Evolutionary conservation across 1,284 basidiomycete genomes (phyloP).

Genomic region (Irpex sp.): DNA sequence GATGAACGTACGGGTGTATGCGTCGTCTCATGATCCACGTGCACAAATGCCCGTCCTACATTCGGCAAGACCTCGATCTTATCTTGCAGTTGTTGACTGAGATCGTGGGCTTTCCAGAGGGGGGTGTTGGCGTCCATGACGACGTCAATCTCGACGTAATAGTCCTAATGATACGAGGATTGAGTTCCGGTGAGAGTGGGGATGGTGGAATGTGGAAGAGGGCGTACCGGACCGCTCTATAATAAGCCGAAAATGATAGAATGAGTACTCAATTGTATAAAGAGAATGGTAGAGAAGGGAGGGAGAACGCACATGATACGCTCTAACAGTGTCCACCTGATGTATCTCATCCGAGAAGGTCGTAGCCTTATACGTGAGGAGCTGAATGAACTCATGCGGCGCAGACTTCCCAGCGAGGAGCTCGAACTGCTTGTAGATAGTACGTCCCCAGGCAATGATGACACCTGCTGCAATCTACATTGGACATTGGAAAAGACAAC

Average conservation of each 20-base stretch:
- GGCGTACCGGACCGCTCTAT: constrained; percentile 61
- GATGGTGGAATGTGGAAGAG: neutral
- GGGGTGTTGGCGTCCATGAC: constrained; percentile 90
- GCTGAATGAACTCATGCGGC: constrained; percentile 83
- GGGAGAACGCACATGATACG: constrained; percentile 66
- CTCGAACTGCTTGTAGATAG: constrained; percentile 78
- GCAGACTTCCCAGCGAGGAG: constrained; percentile 89
- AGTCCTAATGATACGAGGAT: constrained; percentile 45
- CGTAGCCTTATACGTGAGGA: constrained; percentile 89
- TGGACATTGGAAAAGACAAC: neutral
- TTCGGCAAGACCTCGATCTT: constrained; percentile 89
- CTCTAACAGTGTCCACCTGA: constrained; percentile 83
- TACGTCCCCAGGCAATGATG: constrained; percentile 75
- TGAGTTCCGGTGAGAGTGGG: neutral
- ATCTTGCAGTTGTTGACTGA: constrained; percentile 90
- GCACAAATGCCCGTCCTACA: constrained; percentile 89
- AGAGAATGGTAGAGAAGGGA: neutral
- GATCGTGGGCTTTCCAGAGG: constrained; percentile 88
- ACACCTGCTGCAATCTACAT: constrained; percentile 72
- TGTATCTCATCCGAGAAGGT: constrained; percentile 86
- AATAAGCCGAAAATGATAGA: neutral
- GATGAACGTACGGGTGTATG: constrained; percentile 63
- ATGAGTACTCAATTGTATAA: neutral
- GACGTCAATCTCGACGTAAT: constrained; percentile 93
- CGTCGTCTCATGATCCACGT: constrained; percentile 89